phyloP scores from a whole-genome alignment of 768 basidiomycete species.

The Tylopilus intermedius region DNA sequence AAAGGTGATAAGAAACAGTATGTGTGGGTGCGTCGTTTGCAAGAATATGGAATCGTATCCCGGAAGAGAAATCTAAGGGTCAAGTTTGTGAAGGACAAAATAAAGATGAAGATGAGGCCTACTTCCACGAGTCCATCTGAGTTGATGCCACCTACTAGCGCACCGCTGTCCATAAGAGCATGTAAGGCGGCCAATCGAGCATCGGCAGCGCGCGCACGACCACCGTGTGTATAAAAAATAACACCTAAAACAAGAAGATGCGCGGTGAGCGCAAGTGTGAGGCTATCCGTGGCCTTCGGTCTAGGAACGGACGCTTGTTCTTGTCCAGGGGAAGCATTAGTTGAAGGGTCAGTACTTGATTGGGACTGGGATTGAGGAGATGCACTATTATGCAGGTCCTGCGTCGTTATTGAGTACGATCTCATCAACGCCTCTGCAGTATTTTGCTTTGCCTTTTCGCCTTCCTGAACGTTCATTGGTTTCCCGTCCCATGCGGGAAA shows the following conservation, averaged over 20 bases:
- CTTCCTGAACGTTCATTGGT: background rate
- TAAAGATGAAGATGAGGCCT: conserved; percentile 18
- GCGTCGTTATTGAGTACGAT: conserved; percentile 28
- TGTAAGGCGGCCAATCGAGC: conserved; percentile 56
- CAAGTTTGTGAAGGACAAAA: background rate
- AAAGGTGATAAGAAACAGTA: conserved; percentile 60
- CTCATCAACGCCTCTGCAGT: conserved; percentile 17
- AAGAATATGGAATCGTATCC: conserved; percentile 45
- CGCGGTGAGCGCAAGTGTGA: conserved; percentile 41
- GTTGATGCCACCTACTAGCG: conserved; percentile 33
- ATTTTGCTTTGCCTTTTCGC: conserved; percentile 12
- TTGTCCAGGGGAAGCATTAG: conserved; percentile 3
- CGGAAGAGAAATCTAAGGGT: conserved; percentile 27
- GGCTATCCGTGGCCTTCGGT: conserved; percentile 25
- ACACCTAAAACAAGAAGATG: conserved; percentile 62
- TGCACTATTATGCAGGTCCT: conserved; percentile 24
- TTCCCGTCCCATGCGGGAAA: conserved; percentile 18
- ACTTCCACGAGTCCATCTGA: conserved; percentile 39
- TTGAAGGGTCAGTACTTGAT: background rate
- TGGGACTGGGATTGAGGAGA: conserved; percentile 24
- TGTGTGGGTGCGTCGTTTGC: conserved; percentile 62
- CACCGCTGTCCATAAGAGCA: conserved; percentile 59
- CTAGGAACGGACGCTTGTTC: background rate
- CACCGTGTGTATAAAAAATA: conserved; percentile 57
- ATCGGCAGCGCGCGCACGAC: conserved; percentile 44